Evolutionary conservation across 805 yeast species (phyloP), one percentile per base, ranked within the genome.

Genomic region (Suhomyces prunicola): DNA sequence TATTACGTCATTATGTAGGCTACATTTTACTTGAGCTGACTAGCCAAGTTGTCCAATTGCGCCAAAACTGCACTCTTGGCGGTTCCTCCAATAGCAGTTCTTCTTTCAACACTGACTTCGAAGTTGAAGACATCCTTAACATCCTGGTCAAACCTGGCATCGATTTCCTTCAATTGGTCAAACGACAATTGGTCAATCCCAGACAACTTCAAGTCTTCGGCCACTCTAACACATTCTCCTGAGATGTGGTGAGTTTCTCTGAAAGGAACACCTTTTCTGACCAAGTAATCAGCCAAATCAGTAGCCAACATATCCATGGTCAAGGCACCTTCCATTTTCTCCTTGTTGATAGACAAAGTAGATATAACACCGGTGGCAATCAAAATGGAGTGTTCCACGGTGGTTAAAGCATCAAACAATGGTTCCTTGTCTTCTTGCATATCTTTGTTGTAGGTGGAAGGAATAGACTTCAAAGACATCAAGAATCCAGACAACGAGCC

Each of bases 301-400:
- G 99, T 94, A 19, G 99, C 99, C 63, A 94, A 82, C 99, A 94
- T 94, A 73, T 94, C 99, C 96, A 93, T 93, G 27, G 98, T 92
- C 63, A 94, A 81, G 0, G 98, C 93, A 44, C 80, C 84, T 62
- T 79, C 81, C 99, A 94, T 94, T 60, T 79, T 85, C 50, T 82
- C 87, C 57, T 81, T 79, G 62, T 88, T 80, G 60, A 92, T 88
- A 42, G 70, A 66, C 63, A 94, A 79, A 1, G 99, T 94, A 3
- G 97, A 90, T 46, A 94, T 79, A 6, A 94, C 98, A 59, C 99
- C 99, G 1, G 97, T 92, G 31, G 98, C 96, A 66, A 94, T 94
- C 59, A 89, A 79, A 46, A 92, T 81, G 1, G 98, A 94, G 73
- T 94, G 98, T 62, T 90, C 96, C 23, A 93, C 96, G 1, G 99